Percentiles rank a stretch among this genome's conserved stretches.
These are phyloP conservation scores for Cryphonectria naterciae DNA, from an alignment of 2,329 filamentous ascomycete species.

Conservation along the genomic window DNA sequence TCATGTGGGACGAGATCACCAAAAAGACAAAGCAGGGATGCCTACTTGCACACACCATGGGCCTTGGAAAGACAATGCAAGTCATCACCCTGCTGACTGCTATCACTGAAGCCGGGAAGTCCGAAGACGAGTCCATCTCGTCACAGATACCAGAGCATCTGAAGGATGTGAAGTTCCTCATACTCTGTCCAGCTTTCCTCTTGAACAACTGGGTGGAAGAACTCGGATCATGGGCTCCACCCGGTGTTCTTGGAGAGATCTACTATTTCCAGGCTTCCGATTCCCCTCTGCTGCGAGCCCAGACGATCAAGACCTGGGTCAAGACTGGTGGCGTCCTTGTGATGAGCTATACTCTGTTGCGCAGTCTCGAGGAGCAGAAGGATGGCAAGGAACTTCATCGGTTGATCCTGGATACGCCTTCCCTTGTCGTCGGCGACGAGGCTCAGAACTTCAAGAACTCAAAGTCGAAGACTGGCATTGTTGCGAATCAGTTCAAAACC, in stretches of 20 bases:
- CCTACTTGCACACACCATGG: constrained; percentile 87
- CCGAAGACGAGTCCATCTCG: constrained; percentile 57
- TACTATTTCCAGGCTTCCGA: constrained; percentile 56
- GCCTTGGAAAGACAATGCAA: constrained; percentile 91
- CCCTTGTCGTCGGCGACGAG: constrained; percentile 82
- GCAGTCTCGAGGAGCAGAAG: neutral
- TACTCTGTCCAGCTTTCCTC: constrained; percentile 76
- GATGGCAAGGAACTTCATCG: constrained; percentile 41
- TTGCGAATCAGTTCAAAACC: constrained; percentile 65
- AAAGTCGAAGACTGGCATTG: constrained; percentile 53
- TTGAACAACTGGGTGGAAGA: constrained; percentile 86
- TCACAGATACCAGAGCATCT: constrained; percentile 72
- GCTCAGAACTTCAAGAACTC: constrained; percentile 79
- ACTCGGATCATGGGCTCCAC: constrained; percentile 69
- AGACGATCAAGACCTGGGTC: constrained; percentile 62
- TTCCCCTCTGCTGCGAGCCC: constrained; percentile 43
- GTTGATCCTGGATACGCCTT: constrained; percentile 64
- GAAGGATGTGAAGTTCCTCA: constrained; percentile 64
- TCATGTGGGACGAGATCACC: constrained; percentile 86
- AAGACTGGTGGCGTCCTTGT: constrained; percentile 69
- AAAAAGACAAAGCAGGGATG: constrained; percentile 71
- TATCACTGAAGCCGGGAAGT: constrained; percentile 68
- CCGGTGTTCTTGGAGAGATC: constrained; percentile 57
- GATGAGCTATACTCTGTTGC: constrained; percentile 73
- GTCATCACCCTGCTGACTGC: constrained; percentile 81